Percentiles rank a stretch among this genome's conserved stretches.
phyloP scores from a whole-genome alignment of 2,329 filamentous ascomycete genomes.

The Drechslerella coelobrocha region DNA sequence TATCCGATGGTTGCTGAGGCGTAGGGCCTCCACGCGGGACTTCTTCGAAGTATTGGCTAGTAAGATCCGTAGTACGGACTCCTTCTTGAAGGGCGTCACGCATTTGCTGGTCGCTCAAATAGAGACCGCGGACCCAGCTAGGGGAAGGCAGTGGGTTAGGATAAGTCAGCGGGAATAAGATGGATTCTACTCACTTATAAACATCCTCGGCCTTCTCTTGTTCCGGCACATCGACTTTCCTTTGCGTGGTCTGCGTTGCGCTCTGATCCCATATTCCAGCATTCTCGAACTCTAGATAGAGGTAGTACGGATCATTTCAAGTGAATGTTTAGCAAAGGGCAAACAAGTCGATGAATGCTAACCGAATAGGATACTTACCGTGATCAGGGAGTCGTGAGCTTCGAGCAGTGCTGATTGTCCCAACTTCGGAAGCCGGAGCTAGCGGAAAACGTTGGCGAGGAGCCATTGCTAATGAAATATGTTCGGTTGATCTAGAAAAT shows the following conservation, averaged over 20 bases:
- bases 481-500: too few species aligned
- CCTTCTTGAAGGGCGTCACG: constrained; percentile 18
- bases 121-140: constrained; percentile 29
- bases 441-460: too few species aligned
- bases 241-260: neutral
- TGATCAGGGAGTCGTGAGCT: constrained; percentile 7
- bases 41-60: constrained; percentile 18
- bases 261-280: constrained; percentile 11
- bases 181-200: constrained; percentile 8
- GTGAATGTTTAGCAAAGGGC: neutral
- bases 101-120: constrained; percentile 7
- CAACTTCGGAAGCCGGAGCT: too few species aligned
- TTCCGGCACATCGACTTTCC: neutral
- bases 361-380: constrained; percentile 12
- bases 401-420: too few species aligned
- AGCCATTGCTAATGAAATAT: too few species aligned
- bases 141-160: constrained; percentile 1
- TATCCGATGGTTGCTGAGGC: neutral
- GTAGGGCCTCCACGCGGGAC: neutral
- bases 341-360: neutral
- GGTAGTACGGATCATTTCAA: neutral
- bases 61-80: constrained; percentile 41
- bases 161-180: neutral
- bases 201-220: constrained; percentile 25
- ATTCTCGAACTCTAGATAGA: constrained; percentile 13